These are phyloP conservation scores for Melanopsichium pennsylvanicum DNA, from an alignment of 1,284 basidiomycete species.

Conservation along the genomic window DNA sequence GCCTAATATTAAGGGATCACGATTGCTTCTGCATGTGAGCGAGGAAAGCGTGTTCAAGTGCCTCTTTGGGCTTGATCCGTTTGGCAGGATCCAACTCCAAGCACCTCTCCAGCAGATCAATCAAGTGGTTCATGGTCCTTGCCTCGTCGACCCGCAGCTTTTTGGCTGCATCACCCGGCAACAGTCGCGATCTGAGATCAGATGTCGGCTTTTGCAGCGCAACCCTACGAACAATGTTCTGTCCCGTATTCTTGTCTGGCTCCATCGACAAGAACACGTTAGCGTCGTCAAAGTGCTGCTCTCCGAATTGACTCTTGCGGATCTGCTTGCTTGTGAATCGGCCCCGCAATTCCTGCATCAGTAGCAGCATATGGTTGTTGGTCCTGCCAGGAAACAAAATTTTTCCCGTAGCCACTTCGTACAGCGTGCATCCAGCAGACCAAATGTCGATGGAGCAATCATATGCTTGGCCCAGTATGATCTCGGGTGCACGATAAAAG, in stretches of 20 bases:
- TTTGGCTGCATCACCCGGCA: constrained; percentile 76
- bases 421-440: constrained; percentile 97
- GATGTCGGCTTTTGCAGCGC: constrained; percentile 82
- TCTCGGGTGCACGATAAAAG: constrained; percentile 98
- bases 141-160: constrained; percentile 88
- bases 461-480: constrained; percentile 94
- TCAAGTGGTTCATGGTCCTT: constrained; percentile 81
- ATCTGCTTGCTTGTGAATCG: constrained; percentile 92
- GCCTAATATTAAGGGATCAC: too few species aligned
- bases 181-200: constrained; percentile 81
- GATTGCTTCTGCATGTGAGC: constrained; percentile 7
- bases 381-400: constrained; percentile 95
- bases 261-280: constrained; percentile 66
- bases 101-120: constrained; percentile 91
- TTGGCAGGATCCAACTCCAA: constrained; percentile 87
- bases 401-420: constrained; percentile 97
- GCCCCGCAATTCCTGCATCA: constrained; percentile 86
- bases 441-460: constrained; percentile 93
- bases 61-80: constrained; percentile 85
- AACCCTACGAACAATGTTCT: constrained; percentile 80
- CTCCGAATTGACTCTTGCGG: constrained; percentile 89
- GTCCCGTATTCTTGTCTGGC: constrained; percentile 54
- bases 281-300: constrained; percentile 91
- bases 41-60: constrained; percentile 82
- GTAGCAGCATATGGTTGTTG: constrained; percentile 92